Conservation (phyloP, 257 asterid genomes). For the Penstemon davidsonii region DNA sequence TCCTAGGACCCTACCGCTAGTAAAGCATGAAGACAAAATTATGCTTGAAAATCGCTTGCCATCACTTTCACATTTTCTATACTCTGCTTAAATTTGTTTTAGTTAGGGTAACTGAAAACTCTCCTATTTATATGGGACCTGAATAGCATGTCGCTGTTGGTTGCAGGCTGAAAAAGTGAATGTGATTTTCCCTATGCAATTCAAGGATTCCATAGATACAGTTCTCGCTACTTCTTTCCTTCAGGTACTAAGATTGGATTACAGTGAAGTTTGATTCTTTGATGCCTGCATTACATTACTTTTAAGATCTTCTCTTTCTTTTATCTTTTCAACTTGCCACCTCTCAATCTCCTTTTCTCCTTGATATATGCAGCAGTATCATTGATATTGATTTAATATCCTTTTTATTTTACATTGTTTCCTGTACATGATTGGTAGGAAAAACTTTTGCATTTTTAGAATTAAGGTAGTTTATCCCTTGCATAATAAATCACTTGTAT, state of each 20-base stretch:
- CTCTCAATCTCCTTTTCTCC: constrained; percentile 10
- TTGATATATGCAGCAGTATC: constrained; percentile 10
- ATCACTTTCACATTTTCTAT: constrained; percentile 15
- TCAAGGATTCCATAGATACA: constrained; percentile 79
- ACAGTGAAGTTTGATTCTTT: constrained; percentile 8
- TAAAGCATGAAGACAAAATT: constrained; percentile 8
- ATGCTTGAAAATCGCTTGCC: constrained; percentile 23
- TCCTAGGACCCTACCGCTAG: constrained; percentile 1
- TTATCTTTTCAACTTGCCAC: constrained; percentile 2
- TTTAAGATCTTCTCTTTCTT: neutral
- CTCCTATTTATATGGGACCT: constrained; percentile 14
- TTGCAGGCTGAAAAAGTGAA: constrained; percentile 76
- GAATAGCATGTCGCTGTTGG: constrained; percentile 28
- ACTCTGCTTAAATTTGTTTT: constrained; percentile 9
- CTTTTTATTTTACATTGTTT: neutral
- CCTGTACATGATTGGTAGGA: constrained; percentile 8
- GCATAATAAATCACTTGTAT: constrained; percentile 8
- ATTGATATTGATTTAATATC: constrained; percentile 4
- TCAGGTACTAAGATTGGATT: constrained; percentile 50
- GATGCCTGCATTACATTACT: constrained; percentile 8
- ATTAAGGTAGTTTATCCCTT: constrained; percentile 7
- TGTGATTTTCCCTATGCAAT: constrained; percentile 82
- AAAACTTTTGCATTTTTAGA: constrained; percentile 1
- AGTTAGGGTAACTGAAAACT: constrained; percentile 10
- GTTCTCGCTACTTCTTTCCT: constrained; percentile 93